These are phyloP conservation scores for Trametes maxima DNA, from an alignment of 768 basidiomycete species.

Conservation along the genomic window DNA sequence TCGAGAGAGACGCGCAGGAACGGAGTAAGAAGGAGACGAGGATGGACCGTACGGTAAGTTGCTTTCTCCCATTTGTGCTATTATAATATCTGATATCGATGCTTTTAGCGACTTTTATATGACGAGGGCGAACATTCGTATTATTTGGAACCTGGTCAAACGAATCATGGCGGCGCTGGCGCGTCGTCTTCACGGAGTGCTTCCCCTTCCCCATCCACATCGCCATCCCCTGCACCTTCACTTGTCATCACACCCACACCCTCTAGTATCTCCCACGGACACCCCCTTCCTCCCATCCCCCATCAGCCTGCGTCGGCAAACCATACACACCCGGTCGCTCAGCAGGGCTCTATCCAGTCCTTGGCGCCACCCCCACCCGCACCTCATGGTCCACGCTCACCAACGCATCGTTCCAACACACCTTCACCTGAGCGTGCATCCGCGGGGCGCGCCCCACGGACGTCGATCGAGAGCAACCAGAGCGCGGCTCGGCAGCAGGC, in stretches of 20 bases:
- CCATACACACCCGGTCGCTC: conserved; percentile 22
- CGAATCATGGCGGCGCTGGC: conserved; percentile 34
- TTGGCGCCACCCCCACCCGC: conserved; percentile 69
- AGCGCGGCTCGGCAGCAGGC: conserved; percentile 1
- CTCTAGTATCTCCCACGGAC: conserved; percentile 29
- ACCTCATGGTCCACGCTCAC: conserved; percentile 74
- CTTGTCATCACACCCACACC: conserved; percentile 33
- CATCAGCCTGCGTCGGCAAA: conserved; percentile 25
- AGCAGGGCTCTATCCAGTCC: conserved; percentile 34
- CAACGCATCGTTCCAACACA: conserved; percentile 62
- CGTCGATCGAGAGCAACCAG: conserved; percentile 10
- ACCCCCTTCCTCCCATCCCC: conserved; percentile 43
- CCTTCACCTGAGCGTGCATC: conserved; percentile 63
- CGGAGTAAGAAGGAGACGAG: conserved; percentile 67
- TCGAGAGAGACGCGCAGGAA: conserved; percentile 65
- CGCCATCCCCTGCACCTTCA: conserved; percentile 40
- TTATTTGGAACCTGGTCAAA: conserved; percentile 34
- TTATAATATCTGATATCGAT: neutral
- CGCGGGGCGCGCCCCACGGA: conserved; percentile 2
- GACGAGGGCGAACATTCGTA: conserved; percentile 39
- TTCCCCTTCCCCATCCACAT: conserved; percentile 47
- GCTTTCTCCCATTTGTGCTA: neutral
- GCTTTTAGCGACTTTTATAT: conserved; percentile 38
- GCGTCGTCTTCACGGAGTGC: conserved; percentile 47
- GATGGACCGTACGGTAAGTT: conserved; percentile 66